These are phyloP conservation scores for Claviceps pazoutovae DNA, from an alignment of 2,329 filamentous ascomycete species.

Conservation along the genomic window DNA sequence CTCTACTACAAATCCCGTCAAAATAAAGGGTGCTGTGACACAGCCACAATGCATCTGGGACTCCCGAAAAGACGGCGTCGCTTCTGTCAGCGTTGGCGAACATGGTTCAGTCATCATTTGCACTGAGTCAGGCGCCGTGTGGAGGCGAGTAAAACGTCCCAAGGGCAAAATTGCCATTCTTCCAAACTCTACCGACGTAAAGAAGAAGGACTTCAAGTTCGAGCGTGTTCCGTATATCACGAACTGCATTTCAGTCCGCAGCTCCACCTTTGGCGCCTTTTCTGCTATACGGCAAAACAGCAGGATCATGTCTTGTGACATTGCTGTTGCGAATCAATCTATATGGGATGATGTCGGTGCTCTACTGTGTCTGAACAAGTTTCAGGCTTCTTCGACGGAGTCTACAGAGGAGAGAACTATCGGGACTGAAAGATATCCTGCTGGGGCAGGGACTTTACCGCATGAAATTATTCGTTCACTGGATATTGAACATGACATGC, in stretches of 20 bases:
- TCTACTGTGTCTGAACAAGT: slow-evolving; percentile 52
- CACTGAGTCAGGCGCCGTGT: slow-evolving; percentile 83
- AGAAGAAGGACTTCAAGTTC: slow-evolving; percentile 87
- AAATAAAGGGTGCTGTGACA: slow-evolving; percentile 73
- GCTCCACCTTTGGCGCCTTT: slow-evolving; percentile 82
- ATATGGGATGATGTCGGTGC: slow-evolving; percentile 63
- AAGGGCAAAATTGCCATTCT: slow-evolving; percentile 59
- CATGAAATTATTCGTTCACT: slow-evolving; percentile 44
- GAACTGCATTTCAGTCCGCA: slow-evolving; percentile 68
- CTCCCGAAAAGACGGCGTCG: slow-evolving; percentile 71
- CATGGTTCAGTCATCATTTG: slow-evolving; percentile 91
- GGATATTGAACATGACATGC: slow-evolving; percentile 52
- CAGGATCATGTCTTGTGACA: slow-evolving; percentile 60
- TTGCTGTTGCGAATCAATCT: slow-evolving; percentile 50
- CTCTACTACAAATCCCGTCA: slow-evolving; percentile 85
- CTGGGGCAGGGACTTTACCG: slow-evolving; percentile 33
- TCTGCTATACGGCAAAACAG: slow-evolving; percentile 76
- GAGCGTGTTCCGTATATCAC: slow-evolving; percentile 80
- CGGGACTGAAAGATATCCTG: slow-evolving; percentile 27
- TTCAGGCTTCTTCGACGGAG: slow-evolving; percentile 30
- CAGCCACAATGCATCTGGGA: slow-evolving; percentile 76
- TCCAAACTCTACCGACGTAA: slow-evolving; percentile 36
- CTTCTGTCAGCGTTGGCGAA: slow-evolving; percentile 78
- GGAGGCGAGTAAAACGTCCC: slow-evolving; percentile 70
- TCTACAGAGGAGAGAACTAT: slow-evolving; percentile 15